Evolutionary conservation across 1,284 basidiomycete genomes (phyloP).

Genomic region (Pterulicium gracile): DNA sequence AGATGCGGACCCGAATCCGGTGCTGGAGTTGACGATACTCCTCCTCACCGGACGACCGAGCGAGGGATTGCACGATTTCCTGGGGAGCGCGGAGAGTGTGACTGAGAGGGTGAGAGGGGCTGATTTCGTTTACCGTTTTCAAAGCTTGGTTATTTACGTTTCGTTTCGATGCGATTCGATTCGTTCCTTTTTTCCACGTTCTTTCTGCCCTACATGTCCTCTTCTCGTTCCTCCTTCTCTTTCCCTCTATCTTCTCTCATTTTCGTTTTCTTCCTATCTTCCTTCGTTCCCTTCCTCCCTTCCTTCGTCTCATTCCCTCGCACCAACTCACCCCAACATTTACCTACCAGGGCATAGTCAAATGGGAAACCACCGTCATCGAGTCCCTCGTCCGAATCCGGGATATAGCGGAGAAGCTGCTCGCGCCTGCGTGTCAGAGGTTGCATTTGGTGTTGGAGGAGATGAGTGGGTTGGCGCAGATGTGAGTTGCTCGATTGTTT

Average conservation of each 20-base stretch:
- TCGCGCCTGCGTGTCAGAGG: slow-evolving; percentile 66
- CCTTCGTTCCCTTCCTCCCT: no score
- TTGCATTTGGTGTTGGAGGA: slow-evolving; percentile 66
- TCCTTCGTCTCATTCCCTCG: no score
- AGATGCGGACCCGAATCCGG: slow-evolving; percentile 50
- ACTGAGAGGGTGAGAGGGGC: slow-evolving; percentile 79
- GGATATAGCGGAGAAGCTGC: slow-evolving; percentile 57
- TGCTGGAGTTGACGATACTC: slow-evolving; percentile 62
- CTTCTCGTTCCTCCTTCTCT: no score
- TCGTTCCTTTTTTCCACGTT: no score
- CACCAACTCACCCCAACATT: no score
- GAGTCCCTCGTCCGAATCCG: slow-evolving; percentile 63
- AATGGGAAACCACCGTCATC: slow-evolving; percentile 66
- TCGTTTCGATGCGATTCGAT: no score
- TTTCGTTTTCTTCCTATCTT: no score
- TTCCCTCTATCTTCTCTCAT: no score
- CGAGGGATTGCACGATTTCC: slow-evolving; percentile 58
- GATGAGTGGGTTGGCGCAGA: slow-evolving; percentile 59
- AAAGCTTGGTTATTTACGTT: no score
- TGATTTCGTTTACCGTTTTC: no score
- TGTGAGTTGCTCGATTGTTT: slow-evolving; percentile 35
- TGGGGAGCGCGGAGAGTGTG: slow-evolving; percentile 68
- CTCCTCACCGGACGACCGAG: slow-evolving; percentile 59
- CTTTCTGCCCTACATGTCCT: no score
- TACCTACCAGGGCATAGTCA: slow-evolving; percentile 52